phyloP scores from a whole-genome alignment of 1,284 basidiomycete species.

The Ceratobasidium sp. region DNA sequence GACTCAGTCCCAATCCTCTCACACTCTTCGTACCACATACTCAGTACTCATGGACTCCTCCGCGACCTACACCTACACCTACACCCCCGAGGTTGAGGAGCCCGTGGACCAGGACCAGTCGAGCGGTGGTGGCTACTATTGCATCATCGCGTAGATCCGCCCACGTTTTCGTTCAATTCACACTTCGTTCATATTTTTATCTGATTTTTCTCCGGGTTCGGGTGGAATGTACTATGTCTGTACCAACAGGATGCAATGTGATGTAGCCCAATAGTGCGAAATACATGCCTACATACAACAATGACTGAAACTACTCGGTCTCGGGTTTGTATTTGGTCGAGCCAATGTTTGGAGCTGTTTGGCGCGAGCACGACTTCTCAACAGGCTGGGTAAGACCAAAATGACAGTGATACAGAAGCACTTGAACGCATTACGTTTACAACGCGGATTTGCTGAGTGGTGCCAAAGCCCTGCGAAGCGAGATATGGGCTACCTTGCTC shows the following conservation, averaged over 20 bases:
- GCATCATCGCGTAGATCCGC: slow-evolving; percentile 19
- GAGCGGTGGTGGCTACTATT: slow-evolving; percentile 3
- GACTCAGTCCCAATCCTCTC: not conserved
- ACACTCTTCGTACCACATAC: not conserved
- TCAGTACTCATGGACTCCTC: slow-evolving; percentile 28
- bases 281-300: too few relatives aligned
- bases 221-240: slow-evolving; percentile 1
- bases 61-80: slow-evolving; percentile 26
- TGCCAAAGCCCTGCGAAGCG: too few relatives aligned
- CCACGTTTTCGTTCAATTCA: not conserved
- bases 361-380: too few relatives aligned
- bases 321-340: too few relatives aligned
- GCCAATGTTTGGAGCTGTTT: too few relatives aligned
- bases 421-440: too few relatives aligned
- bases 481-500: too few relatives aligned
- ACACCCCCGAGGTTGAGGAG: slow-evolving; percentile 21
- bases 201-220: not conserved
- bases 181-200: slow-evolving; percentile 6
- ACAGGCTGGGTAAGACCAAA: too few relatives aligned
- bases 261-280: too few relatives aligned
- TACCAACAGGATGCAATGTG: not conserved
- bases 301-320: too few relatives aligned
- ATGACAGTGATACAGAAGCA: too few relatives aligned
- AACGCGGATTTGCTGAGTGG: too few relatives aligned
- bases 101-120: slow-evolving; percentile 21